phyloP scores from a whole-genome alignment of 768 basidiomycete species.

The Imleria badia region DNA sequence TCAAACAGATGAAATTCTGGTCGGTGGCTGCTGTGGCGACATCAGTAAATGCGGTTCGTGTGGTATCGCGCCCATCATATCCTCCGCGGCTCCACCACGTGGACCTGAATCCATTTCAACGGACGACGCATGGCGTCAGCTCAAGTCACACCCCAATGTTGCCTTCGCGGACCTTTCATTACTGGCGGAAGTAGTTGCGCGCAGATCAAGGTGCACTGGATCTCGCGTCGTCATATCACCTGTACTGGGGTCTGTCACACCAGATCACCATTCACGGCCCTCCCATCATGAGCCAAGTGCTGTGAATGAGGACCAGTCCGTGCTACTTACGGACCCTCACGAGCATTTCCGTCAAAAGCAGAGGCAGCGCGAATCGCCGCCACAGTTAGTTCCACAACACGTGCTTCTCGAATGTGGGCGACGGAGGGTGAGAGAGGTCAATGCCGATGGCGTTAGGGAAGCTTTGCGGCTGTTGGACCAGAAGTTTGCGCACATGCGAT shows the following conservation, averaged over 20 bases:
- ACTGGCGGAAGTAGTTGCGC: constrained; percentile 86
- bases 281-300: constrained; percentile 12
- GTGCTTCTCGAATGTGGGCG: constrained; percentile 63
- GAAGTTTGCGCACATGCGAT: constrained; percentile 46
- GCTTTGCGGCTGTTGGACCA: constrained; percentile 74
- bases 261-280: constrained; percentile 37
- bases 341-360: constrained; percentile 51
- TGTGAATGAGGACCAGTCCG: constrained; percentile 33
- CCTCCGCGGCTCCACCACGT: constrained; percentile 20
- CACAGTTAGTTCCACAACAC: constrained; percentile 59
- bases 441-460: constrained; percentile 69
- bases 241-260: constrained; percentile 47
- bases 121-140: constrained; percentile 78
- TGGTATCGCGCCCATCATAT: constrained; percentile 32
- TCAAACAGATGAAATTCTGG: constrained; percentile 27
- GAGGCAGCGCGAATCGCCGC: constrained; percentile 42
- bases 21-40: constrained; percentile 40
- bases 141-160: constrained; percentile 88
- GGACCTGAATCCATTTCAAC: constrained; percentile 64
- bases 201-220: constrained; percentile 74
- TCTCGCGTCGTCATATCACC: constrained; percentile 63
- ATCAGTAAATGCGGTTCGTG: constrained; percentile 30
- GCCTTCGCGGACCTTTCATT: constrained; percentile 80
- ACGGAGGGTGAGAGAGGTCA: constrained; percentile 61
- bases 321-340: constrained; percentile 54